Conservation (phyloP, 371 early-diverging fungal genomes). For the Lichtheimia ornata region DNA sequence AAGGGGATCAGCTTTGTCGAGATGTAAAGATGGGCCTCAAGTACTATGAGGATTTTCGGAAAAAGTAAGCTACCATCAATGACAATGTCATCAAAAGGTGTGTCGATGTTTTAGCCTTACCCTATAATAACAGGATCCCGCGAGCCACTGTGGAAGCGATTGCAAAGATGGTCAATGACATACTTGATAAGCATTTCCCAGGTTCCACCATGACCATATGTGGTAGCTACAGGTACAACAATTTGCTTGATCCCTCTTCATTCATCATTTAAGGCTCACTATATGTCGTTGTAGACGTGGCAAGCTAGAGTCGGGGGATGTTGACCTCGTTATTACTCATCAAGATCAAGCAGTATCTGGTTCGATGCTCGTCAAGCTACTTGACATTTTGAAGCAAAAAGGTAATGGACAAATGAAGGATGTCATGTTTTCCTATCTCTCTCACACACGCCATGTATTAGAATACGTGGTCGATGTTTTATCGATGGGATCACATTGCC, state of each 20-base stretch:
- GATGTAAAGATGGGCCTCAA: constrained; percentile 23
- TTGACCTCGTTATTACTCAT: constrained; percentile 25
- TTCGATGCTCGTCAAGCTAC: constrained; percentile 4
- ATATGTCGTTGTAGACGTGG: constrained; percentile 15
- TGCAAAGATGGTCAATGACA: neutral
- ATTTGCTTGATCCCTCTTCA: neutral
- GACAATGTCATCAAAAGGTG: no score
- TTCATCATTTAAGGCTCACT: no score
- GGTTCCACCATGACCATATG: constrained; percentile 17
- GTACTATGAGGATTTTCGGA: constrained; percentile 21
- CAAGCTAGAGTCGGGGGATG: constrained; percentile 16
- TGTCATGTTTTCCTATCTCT: neutral
- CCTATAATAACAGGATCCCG: constrained; percentile 10
- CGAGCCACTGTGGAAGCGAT: constrained; percentile 19
- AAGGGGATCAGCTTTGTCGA: constrained; percentile 4
- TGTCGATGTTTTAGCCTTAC: no score
- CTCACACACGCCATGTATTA: neutral
- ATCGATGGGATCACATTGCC: constrained; percentile 15
- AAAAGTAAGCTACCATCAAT: constrained; percentile 13
- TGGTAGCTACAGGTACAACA: constrained; percentile 23
- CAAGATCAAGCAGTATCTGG: constrained; percentile 4
- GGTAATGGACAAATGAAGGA: neutral
- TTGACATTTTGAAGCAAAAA: constrained; percentile 11
- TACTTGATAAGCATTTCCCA: constrained; percentile 7
- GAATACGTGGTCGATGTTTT: constrained; percentile 11